Evolutionary conservation across 1,284 basidiomycete species (phyloP), one percentile per base, ranked within the genome.

Genomic region (Thelephora terrestris): DNA sequence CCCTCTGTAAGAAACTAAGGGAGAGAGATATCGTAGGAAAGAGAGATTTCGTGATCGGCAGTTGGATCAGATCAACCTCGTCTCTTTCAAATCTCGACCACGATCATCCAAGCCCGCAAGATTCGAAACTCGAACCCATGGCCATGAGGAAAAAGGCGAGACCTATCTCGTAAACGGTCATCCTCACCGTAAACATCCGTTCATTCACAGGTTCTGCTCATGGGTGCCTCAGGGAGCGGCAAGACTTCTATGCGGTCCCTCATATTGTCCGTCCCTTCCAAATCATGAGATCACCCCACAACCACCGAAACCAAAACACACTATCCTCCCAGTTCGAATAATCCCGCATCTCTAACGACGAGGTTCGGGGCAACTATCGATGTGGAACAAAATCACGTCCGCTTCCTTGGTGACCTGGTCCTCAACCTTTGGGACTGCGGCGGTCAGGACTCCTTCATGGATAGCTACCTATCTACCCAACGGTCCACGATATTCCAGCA

Each of bases 351-450:
- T 45, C 78, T 96, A 53, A 98, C 95, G 2, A 78, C 88, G 35
- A 80, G 94, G 16, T 76, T 99, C 16, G 94, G 94, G 21, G 93
- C 93, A 20, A 99, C 95, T 1, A 93, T 98, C 55, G 96, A 98
- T 61, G 92, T 99, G 51, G 96, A 99, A 65, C 91, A 94, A 62
- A 95, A 94, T 55, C 92, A 97, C 60, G 91, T 99, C 52, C 89
- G 93, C 40, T 97, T 99, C 66, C 80, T 99, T 18, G 93, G 92
- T 17, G 90, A 93, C 64, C 81, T 96, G 57, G 81, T 90, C 58
- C 77, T 94, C 66, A 95, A 96, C 62, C 76, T 99, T 12, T 98
- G 95, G 94, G 96, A 99, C 67, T 98, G 95, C 57, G 95, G 95
- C 43, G 95, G 95, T 4, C 96, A 99, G 69, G 92, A 97, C 59